Conservation (phyloP, 202 grass and related monocot genomes). For the Carex arenaria region DNA sequence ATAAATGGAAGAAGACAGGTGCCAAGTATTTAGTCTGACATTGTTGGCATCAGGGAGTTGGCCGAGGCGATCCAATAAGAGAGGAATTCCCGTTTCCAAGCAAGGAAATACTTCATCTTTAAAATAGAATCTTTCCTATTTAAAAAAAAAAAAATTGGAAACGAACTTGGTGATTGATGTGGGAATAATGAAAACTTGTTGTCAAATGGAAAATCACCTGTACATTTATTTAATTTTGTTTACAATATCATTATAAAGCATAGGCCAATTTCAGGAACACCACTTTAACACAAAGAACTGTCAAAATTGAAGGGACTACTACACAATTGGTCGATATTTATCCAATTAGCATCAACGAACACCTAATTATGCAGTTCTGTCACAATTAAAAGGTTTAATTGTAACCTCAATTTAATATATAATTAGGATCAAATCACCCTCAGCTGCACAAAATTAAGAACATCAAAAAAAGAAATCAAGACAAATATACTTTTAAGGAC, state of each 20-base stretch:
- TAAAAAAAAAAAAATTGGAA: not conserved
- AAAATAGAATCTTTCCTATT: constrained; percentile 62
- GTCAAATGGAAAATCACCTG: not conserved
- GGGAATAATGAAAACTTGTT: not conserved
- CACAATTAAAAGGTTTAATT: not conserved
- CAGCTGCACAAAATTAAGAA: not conserved
- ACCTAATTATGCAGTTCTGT: not conserved
- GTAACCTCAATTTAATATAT: not conserved
- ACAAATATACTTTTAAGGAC: not conserved
- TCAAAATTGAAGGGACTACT: not conserved
- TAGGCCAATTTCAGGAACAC: not conserved
- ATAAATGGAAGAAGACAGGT: not conserved
- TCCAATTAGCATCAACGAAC: not conserved
- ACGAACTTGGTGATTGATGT: not conserved
- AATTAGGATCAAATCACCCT: not conserved
- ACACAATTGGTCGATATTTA: not conserved
- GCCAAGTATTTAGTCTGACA: constrained; percentile 24
- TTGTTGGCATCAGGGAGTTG: constrained; percentile 72
- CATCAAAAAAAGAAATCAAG: not conserved
- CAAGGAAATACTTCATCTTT: constrained; percentile 76
- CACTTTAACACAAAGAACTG: not conserved
- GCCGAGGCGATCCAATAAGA: constrained; percentile 64
- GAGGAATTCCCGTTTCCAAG: constrained; percentile 84
- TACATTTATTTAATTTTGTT: not conserved
- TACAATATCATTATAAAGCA: not conserved